Base-by-base conservation (phyloP, 73 alveolate genomes). In the Strombidium stylifer region DNA sequence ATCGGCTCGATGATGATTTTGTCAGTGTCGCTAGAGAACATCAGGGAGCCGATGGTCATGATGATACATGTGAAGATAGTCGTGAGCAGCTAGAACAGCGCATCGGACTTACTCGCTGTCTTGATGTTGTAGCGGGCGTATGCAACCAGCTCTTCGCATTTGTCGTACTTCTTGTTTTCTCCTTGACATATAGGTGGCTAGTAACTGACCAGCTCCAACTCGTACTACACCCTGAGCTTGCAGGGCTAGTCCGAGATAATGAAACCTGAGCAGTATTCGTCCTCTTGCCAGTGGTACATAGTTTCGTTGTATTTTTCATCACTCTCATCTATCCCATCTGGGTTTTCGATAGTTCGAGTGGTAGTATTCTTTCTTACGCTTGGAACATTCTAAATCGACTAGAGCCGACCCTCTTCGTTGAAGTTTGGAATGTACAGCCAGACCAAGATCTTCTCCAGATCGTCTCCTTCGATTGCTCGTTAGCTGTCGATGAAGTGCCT, bases 1-100 rank as follows among this genome's bases (percentile, higher is more conserved):
- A 86, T 86, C n/a, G 96, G 96, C 44, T 37, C 68, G 28, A 86
- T 74, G 4, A 86, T 85, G n/a, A 86, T 74, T 0, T 23, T 55
- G 49, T 86, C 64, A n/a, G 92, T 76, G 45, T 79, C 92, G 28
- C 49, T 87, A 5, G 86, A 53, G 70, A 85, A 85, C 14, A 79
- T 69, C 3, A 85, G 67, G 16, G 81, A 49, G 19, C 88, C 90
- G n/a, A 71, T 61, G 1, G 94, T 56, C 18, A 85, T 19, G 27
- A 85, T 71, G 14, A 85, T 39, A 47, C 94, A 85, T 12, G 87
- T 72, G 52, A 85, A 79, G 15, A 85, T 42, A 16, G 94, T 85
- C 0, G 86, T 73, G 10, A 62, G 42, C 36, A 85, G 69, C 46
- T 61, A 56, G 23, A 79, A 48, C 31, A 37, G 6, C 1, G 91